Conservation (phyloP, 2,329 filamentous ascomycete genomes). For the Trichoderma semiorbis region DNA sequence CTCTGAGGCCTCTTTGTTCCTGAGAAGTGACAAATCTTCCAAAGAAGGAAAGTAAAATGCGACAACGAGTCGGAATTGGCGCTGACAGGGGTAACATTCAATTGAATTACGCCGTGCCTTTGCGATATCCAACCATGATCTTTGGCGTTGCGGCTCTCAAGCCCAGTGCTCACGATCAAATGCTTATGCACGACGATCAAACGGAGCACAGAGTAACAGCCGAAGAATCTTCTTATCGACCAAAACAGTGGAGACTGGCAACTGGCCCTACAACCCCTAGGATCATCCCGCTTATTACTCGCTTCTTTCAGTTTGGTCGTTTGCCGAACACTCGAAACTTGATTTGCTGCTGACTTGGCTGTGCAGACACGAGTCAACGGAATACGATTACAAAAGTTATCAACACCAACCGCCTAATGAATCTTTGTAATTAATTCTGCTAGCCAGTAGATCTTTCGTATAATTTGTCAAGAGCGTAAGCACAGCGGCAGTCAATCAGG, state of each 20-base stretch:
- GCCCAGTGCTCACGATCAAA: background rate
- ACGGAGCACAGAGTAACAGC: background rate
- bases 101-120: background rate
- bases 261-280: background rate
- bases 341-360: background rate
- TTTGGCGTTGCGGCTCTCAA: background rate
- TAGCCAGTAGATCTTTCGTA: background rate
- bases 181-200: background rate
- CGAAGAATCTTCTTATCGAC: background rate
- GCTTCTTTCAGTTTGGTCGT: background rate
- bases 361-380: background rate
- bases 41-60: background rate
- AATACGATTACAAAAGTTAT: background rate
- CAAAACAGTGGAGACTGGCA: background rate
- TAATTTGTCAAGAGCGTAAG: background rate
- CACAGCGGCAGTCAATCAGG: background rate
- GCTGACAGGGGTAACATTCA: background rate
- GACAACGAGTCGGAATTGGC: background rate
- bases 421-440: background rate
- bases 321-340: background rate
- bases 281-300: background rate
- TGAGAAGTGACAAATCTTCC: background rate
- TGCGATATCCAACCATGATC: background rate
- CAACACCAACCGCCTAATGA: background rate
- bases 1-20: background rate